These are phyloP conservation scores for Cyclotella baltica DNA, from an alignment of 108 stramenopile genomes.

Conservation along the genomic window DNA sequence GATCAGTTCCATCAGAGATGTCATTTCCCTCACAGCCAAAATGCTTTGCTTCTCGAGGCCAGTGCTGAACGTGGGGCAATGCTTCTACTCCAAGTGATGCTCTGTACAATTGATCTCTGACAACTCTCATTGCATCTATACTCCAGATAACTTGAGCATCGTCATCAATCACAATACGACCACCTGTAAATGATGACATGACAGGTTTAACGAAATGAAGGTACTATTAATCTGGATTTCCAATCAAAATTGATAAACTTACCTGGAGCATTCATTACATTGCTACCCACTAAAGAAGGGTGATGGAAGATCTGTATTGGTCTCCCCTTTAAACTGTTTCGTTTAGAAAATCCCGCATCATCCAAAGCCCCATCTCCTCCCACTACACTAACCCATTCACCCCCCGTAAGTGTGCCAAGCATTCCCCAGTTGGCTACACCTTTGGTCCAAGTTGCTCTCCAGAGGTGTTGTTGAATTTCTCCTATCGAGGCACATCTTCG, in stretches of 20 bases:
- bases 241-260: not conserved
- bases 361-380: constrained; percentile 67
- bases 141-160: constrained; percentile 83
- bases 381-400: constrained; percentile 79
- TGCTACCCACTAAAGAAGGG: constrained; percentile 37
- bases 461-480: constrained; percentile 64
- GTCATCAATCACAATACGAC: constrained; percentile 70
- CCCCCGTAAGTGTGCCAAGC: constrained; percentile 71
- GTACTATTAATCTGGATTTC: not conserved
- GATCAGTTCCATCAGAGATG: constrained; percentile 16
- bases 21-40: constrained; percentile 28
- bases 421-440: constrained; percentile 89
- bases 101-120: constrained; percentile 76
- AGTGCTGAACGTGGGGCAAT: constrained; percentile 72
- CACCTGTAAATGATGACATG: constrained; percentile 22
- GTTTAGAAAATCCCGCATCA: constrained; percentile 9
- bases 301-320: constrained; percentile 46
- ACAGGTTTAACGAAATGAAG: not conserved
- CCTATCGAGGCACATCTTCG: constrained; percentile 81
- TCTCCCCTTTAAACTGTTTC: constrained; percentile 1
- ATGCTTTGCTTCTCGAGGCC: constrained; percentile 59
- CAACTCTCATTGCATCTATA: constrained; percentile 78
- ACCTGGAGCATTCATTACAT: constrained; percentile 54
- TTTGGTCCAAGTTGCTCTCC: constrained; percentile 19
- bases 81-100: constrained; percentile 58